Base-by-base conservation (phyloP, 2,329 filamentous ascomycete species). In the Aureobasidium sp. region DNA sequence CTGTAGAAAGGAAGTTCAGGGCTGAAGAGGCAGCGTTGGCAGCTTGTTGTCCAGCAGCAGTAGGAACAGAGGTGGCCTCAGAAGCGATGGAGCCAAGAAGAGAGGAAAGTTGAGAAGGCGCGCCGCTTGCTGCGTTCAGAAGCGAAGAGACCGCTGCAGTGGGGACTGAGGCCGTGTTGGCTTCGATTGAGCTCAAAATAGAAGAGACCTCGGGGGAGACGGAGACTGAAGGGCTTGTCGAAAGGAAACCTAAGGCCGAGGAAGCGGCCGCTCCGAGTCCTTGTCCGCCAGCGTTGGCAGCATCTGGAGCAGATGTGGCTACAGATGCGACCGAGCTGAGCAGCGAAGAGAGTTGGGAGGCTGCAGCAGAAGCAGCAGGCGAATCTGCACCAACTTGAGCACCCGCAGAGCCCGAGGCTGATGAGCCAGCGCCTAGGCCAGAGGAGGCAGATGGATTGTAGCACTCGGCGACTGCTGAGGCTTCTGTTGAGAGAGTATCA, bases 391-490 rank as follows among this genome's bases (percentile, higher is more conserved):
- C 20, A 1, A 44, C 8, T n/a, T 36, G 37, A 9, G 37, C n/a
- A 27, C 34, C 45, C 17, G 14, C 12, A 15, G 44, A 37, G 15
- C 47, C 47, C 1, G 44, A 15, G n/a, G 22, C 20, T 5, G 47
- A 41, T 11, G 27, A 17, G 22, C 47, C 58, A 22, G 49, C 8
- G n/a, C 36, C 36, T 5, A n/a, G 15, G 27, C 11, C n/a, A 14
- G 37, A 36, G 14, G 58, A 61, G 15, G 60, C 49, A 41, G 48
- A 9, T 27, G 48, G 31, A 29, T 52, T 48, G 39, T 53, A 53
- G 8, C 60, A 62, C 25, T 62, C 25, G 5, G 41, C 49, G 29
- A 62, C 60, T 25, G 49, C 60, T 2, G 22, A 37, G 14, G 60
- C 60, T 17, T 62, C 49, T 9, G 39, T 31, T 2, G 27, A 34